A percentile compares a stretch with the other conserved stretches of the same genome.
Conservation (phyloP, 345 rosid species). For the Citrus cavaleriei region DNA sequence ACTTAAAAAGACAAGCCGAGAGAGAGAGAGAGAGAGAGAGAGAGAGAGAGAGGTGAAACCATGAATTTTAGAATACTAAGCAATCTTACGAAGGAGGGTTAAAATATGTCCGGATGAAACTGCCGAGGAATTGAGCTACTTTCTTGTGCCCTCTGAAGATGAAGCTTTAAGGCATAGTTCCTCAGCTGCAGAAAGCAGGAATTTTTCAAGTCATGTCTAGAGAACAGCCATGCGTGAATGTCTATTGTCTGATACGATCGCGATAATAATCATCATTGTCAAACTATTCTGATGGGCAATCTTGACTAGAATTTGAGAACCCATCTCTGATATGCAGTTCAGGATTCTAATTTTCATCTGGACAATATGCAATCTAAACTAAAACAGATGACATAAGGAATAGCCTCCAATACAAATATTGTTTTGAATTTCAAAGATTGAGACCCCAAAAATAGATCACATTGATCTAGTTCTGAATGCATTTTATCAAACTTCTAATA, state of each 20-base stretch:
- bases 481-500: background rate
- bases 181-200: slow-evolving; percentile 33
- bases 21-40: too few species aligned
- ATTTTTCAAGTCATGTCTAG: background rate
- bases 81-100: background rate
- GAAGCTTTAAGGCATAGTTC: slow-evolving; percentile 45
- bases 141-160: slow-evolving; percentile 44
- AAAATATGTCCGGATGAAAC: slow-evolving; percentile 30
- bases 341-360: background rate
- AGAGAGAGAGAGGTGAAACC: background rate
- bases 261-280: background rate
- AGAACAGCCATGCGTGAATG: background rate
- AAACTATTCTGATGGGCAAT: background rate
- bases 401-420: background rate
- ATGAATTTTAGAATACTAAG: background rate
- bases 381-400: background rate
- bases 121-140: slow-evolving; percentile 28
- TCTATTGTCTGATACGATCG: background rate
- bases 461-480: background rate
- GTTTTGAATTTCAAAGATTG: background rate
- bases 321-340: background rate
- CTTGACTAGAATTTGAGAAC: background rate
- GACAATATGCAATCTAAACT: background rate
- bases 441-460: background rate
- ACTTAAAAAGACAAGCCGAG: background rate